Evolutionary conservation across 2,329 filamentous ascomycete genomes (phyloP), one percentile per base, ranked within the genome.

Genomic region (Parasarocladium wereldwijsianum): DNA sequence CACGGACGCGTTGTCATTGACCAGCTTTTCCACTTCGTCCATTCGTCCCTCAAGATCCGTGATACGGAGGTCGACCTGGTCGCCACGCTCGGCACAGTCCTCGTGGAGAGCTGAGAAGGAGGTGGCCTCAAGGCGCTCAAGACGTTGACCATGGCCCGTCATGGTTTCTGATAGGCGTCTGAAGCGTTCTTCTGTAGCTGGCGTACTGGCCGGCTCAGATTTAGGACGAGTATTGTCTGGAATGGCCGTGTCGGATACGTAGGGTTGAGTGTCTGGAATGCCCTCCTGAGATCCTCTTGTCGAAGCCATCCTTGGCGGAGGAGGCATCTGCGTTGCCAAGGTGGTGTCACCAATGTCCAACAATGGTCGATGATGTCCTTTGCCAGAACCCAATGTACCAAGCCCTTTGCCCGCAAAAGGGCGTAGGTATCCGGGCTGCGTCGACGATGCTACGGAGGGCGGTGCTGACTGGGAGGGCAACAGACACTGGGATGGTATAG

Each of bases 41-140:
- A 76, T 53, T 20, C 69, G 62, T 17, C 63, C 64, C 47, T 85
- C 79, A 6, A 85, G 57, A 21, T 85, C 78, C 2, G 71, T 65
- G 6, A 85, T 58, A 14, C 78, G 68, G 7, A 73, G 61, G 38
- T 85, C 80, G 25, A 70, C 49, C 27, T 70, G 54, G 19, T 84
- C 78, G 40, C 80, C 65, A 32, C 66, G 71, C 13, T 82, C 76
- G 12, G 73, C 58, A 28, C 80, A 69, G 21, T 80, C 75, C 14
- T 84, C 78, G 27, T 78, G 66, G 12, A 64, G 60, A 24, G 69
- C 62, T 15, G 71, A 70, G 42, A 84, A 81, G 0, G 77, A 84
- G 2, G 67, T 59, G 29, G 66, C 80, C 50, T 87, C 81, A 5
- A 86, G 58, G 32, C 61, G 57, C 28, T 81, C 75, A 9, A 87